Base-by-base conservation (phyloP, 192 early-diverging fungal species). In the Linnemannia hyalina region DNA sequence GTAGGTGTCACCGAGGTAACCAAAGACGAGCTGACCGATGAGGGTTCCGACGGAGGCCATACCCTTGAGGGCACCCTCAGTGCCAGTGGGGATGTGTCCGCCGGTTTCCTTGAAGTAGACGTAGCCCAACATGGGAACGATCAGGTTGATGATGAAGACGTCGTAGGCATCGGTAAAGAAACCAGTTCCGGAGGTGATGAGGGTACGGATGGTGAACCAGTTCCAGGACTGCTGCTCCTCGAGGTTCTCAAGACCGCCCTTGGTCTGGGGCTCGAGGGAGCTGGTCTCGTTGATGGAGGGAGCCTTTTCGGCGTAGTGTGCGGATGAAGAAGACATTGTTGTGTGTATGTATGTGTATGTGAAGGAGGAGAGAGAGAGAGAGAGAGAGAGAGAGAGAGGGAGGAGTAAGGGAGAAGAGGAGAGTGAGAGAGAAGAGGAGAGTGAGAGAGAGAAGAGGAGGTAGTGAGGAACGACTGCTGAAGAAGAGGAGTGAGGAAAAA, bases 121-220 rank as follows among this genome's bases (percentile, higher is more conserved):
- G 80, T 92, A 95, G 9, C 94, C 94, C 52, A 98, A 89, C 93
- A 99, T 99, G 74, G 96, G 94, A 36, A 97, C 92, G n/a, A 96
- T 94, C 81, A 98, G 90, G 83, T 96, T 96, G 88, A 99, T 99
- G 80, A 98, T 94, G 85, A 98, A 98, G 77, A 97, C 94, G 89
- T 99, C 98, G 87, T 98, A 98, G 40, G 97, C 94, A 88, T 99
- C 97, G 76, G 96, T 96, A 82, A 98, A 95, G 89, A 98, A 97
- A 80, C 97, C 95, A 36, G 94, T 91, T 70, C 93, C 94, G 22
- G 93, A 91, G 35, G 94, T 93, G 55, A 96, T 71, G 74, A 93
- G 91, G 26, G 95, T 92, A 54, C 93, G 91, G 77, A 94, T 82
- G 73, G 94, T 93, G 89, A 95, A 95, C 95, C 94, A 95, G 89